A percentile compares a stretch with the other conserved stretches of the same genome.
Evolutionary conservation across 2,329 filamentous ascomycete genomes (phyloP).

Genomic region (Penicillium occitanis): DNA sequence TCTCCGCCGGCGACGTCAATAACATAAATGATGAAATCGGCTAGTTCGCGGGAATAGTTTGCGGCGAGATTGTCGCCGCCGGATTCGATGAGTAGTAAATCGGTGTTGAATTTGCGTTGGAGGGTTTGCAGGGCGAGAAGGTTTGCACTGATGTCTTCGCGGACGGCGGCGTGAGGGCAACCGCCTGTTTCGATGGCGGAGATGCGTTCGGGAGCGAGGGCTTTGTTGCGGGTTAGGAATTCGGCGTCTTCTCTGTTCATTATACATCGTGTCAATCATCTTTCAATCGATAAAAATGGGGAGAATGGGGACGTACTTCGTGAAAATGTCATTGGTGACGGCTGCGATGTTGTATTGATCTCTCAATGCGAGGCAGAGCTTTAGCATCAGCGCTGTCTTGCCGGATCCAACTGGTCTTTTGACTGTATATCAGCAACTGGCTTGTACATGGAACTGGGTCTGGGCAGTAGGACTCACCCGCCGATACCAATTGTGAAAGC

Average conservation of each 20-base stretch:
- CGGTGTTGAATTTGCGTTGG: conserved; percentile 74
- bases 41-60: conserved; percentile 92
- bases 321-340: conserved; percentile 99
- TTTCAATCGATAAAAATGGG: neutral
- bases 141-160: conserved; percentile 94
- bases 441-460: too few species aligned
- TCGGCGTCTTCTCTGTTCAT: conserved; percentile 79
- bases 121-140: conserved; percentile 88
- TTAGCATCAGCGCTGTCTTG: conserved; percentile 95
- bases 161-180: conserved; percentile 93
- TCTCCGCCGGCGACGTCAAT: conserved; percentile 96
- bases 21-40: conserved; percentile 97
- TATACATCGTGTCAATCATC: neutral
- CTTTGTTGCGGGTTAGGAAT: conserved; percentile 84
- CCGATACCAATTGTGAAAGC: conserved; percentile 98
- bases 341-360: conserved; percentile 82
- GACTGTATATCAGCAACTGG: neutral
- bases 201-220: conserved; percentile 80
- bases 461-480: conserved; percentile 58
- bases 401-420: conserved; percentile 88
- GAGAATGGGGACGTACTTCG: conserved; percentile 51
- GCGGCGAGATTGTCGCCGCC: conserved; percentile 96
- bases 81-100: conserved; percentile 89
- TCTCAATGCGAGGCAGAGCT: conserved; percentile 81
- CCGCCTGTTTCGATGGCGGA: conserved; percentile 96